Conservation (phyloP, 345 rosid species). For the Xanthoceras sorbifolium region DNA sequence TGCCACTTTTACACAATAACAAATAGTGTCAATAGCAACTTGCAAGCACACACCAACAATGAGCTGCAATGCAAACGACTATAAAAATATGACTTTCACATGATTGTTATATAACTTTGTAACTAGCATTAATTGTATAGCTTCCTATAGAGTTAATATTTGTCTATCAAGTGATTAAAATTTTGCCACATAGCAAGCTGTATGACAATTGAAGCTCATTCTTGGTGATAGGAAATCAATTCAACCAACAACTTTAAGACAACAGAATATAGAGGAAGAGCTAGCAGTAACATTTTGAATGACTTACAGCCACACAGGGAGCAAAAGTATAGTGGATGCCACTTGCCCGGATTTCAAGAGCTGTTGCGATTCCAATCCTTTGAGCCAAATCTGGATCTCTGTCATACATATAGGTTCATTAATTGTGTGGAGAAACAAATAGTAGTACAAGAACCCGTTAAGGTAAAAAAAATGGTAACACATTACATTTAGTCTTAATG, state of each 20-base stretch:
- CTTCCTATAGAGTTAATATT: background rate
- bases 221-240: background rate
- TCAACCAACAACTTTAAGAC: background rate
- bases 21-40: too few relatives aligned
- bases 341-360: constrained; percentile 88
- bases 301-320: constrained; percentile 83
- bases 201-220: background rate
- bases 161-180: background rate
- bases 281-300: constrained; percentile 5
- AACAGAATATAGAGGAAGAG: background rate
- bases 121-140: background rate
- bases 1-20: too few relatives aligned
- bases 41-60: too few relatives aligned
- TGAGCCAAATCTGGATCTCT: constrained; percentile 73
- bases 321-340: constrained; percentile 82
- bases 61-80: too few relatives aligned
- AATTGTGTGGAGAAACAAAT: constrained; percentile 10
- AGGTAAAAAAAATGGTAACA: background rate
- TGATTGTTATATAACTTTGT: background rate
- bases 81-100: background rate
- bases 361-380: constrained; percentile 74
- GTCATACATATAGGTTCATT: constrained; percentile 19
- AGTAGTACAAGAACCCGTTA: background rate
- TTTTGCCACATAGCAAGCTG: background rate
- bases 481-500: background rate